Evolutionary conservation across 2,329 filamentous ascomycete species (phyloP).

Genomic region (Pseudocercospora eumusae): DNA sequence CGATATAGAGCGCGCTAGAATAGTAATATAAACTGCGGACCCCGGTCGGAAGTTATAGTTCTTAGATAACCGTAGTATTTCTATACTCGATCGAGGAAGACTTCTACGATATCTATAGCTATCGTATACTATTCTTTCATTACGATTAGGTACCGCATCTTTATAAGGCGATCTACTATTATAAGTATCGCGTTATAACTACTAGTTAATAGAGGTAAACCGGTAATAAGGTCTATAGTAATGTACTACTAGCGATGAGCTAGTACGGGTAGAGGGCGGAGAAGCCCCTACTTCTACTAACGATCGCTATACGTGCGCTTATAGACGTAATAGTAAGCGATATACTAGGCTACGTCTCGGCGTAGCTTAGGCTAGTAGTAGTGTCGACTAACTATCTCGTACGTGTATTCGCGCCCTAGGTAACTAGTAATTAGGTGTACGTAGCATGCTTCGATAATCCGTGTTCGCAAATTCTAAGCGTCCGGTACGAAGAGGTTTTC

Average conservation of each 20-base stretch:
- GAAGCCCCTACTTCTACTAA: background rate
- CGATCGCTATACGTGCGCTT: background rate
- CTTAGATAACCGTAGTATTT: background rate
- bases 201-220: background rate
- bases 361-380: background rate
- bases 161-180: background rate
- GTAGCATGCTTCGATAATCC: background rate
- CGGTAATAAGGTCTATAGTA: background rate
- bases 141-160: background rate
- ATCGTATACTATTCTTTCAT: background rate
- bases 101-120: background rate
- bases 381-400: background rate
- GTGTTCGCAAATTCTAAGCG: background rate
- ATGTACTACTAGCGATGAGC: background rate
- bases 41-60: background rate
- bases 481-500: background rate
- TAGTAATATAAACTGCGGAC: background rate
- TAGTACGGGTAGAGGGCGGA: background rate
- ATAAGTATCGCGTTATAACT: background rate
- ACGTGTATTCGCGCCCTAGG: background rate
- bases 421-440: background rate
- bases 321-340: background rate
- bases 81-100: background rate
- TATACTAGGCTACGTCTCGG: background rate
- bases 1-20: background rate